phyloP scores from a whole-genome alignment of 1,284 basidiomycete genomes.

The Xanthoconium separans region DNA sequence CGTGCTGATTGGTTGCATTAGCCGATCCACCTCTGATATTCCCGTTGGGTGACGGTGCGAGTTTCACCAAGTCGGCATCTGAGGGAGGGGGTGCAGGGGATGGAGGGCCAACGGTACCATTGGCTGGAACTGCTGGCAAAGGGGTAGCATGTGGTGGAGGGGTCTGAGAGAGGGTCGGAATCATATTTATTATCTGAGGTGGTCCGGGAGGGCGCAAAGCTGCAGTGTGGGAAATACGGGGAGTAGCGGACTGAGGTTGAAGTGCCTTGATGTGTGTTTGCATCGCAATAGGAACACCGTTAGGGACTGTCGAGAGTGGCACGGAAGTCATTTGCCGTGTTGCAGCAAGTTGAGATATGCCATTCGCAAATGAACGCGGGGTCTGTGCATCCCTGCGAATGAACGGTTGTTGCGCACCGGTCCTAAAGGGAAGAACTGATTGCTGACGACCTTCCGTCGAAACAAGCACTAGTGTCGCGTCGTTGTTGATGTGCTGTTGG shows the following conservation, averaged over 20 bases:
- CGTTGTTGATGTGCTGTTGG: slow-evolving; percentile 41
- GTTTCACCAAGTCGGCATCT: slow-evolving; percentile 26
- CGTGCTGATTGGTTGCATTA: slow-evolving; percentile 36
- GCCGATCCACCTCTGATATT: slow-evolving; percentile 18
- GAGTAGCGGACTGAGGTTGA: slow-evolving; percentile 45
- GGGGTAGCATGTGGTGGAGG: slow-evolving; percentile 14
- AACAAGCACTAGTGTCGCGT: slow-evolving; percentile 41
- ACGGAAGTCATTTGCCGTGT: slow-evolving; percentile 26
- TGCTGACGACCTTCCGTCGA: slow-evolving; percentile 41
- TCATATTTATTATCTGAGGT: slow-evolving; percentile 28
- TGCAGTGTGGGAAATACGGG: slow-evolving; percentile 54
- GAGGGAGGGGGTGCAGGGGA: slow-evolving; percentile 24
- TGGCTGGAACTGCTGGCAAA: slow-evolving; percentile 7
- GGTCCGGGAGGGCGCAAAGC: slow-evolving; percentile 34
- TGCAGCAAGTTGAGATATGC: slow-evolving; percentile 26
- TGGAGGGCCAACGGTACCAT: slow-evolving; percentile 15
- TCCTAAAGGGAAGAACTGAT: slow-evolving; percentile 36
- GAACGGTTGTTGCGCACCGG: slow-evolving; percentile 35
- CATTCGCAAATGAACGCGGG: slow-evolving; percentile 27
- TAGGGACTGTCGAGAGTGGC: slow-evolving; percentile 31
- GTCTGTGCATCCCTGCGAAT: slow-evolving; percentile 41
- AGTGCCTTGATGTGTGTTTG: slow-evolving; percentile 56
- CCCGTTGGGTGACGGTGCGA: slow-evolving; percentile 18
- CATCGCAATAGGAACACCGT: slow-evolving; percentile 48
- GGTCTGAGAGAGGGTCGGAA: slow-evolving; percentile 20